Evolutionary conservation across 306 rosid genomes (phyloP), one percentile per base, ranked within the genome.

Genomic region (Glycine latifolia): DNA sequence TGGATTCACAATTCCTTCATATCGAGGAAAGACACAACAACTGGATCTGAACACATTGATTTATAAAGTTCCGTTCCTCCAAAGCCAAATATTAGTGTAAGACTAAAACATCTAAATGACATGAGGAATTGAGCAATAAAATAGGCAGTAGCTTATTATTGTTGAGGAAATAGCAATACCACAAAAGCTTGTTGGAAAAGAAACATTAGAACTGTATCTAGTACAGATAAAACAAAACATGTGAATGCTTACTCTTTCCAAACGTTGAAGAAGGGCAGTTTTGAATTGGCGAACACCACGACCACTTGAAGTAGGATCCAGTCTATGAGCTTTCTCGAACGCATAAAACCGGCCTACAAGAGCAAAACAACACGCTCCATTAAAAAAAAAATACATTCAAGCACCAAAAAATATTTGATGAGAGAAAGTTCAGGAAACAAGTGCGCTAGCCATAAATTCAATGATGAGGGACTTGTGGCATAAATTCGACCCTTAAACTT

Each of bases 261-360:
- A 94, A 50, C 99, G 94, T 71, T 95, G 99, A 84, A 95, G 99
- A 49, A 95, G 97, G 20, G 97, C 95, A 41, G 99, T 95, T 85
- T 95, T 95, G 79, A 95, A 95, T 84, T 95, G 99, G 11, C 99
- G 94, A 68, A 95, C 99, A 81, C 99, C 99, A 52, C 99, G 97
- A 59, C 99, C 99, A 41, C 95, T 95, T 50, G 99, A 95, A 63
- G 97, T 91, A 4, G 99, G 99, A 77, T 95, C 99, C 94, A 95
- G 83, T 85, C 90, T 95, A 86, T 95, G 99, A 76, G 99, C 99
- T 86, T 95, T 91, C 94, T 93, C 99, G 44, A 95, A 95, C 5
- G 99, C 99, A 72, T 95, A 95, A 87, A 93, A 95, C 52, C 99
- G 99, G 82, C 97, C 99, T 95, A 79, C 83, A 87, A 67, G 9